These are phyloP conservation scores for Umbilicaria muhlenbergii DNA, from an alignment of 495 filamentous ascomycete genomes.

Conservation along the genomic window DNA sequence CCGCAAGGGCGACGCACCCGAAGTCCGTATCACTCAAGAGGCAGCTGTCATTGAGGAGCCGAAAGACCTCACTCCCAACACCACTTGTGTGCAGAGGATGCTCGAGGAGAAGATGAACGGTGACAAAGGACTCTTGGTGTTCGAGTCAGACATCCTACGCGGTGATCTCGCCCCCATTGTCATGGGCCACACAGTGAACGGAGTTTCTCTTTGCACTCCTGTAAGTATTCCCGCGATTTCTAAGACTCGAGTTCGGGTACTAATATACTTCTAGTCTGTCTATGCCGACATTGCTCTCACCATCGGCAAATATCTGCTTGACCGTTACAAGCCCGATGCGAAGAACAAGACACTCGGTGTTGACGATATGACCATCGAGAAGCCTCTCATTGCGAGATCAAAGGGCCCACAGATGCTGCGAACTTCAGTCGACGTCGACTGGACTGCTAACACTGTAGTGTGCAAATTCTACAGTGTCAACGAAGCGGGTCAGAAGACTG, in stretches of 20 bases:
- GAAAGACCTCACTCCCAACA: constrained; percentile 5
- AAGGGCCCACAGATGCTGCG: constrained; percentile 33
- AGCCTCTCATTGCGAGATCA: constrained; percentile 48
- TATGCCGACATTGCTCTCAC: constrained; percentile 72
- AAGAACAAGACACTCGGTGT: constrained; percentile 43
- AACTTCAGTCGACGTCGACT: constrained; percentile 19
- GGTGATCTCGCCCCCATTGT: constrained; percentile 44
- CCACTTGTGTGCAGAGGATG: constrained; percentile 31
- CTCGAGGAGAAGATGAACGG: constrained; percentile 39
- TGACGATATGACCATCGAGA: constrained; percentile 49
- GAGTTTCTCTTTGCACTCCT: constrained; percentile 36
- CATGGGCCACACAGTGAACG: constrained; percentile 61
- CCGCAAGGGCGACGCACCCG: constrained; percentile 24
- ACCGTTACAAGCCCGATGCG: constrained; percentile 35
- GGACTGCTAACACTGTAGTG: constrained; percentile 15
- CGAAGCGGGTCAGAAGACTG: constrained; percentile 28
- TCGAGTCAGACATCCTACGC: constrained; percentile 50
- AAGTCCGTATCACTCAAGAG: neutral
- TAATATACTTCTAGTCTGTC: constrained; percentile 26
- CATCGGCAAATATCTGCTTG: constrained; percentile 50
- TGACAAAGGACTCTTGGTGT: constrained; percentile 37
- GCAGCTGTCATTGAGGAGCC: constrained; percentile 11
- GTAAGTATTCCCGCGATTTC: constrained; percentile 17
- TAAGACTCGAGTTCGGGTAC: neutral
- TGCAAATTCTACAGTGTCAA: constrained; percentile 28